phyloP scores from a whole-genome alignment of 257 asterid species.

The Solanum appendiculatum region DNA sequence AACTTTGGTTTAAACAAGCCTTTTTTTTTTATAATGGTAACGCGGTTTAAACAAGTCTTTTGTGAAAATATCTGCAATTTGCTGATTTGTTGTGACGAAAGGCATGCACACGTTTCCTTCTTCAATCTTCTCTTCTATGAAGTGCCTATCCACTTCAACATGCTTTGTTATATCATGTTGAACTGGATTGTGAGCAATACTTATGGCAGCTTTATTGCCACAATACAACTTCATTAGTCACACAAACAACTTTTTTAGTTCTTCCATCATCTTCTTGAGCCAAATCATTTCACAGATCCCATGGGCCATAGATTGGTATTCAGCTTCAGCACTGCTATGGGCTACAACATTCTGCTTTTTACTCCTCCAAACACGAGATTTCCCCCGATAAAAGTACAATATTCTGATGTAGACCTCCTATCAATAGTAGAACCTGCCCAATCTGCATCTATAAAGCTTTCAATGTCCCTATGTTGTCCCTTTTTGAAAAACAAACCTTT shows the following conservation, averaged over 20 bases:
- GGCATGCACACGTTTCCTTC: too few relatives aligned
- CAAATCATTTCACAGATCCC: neutral
- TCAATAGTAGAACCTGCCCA: neutral
- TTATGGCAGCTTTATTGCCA: neutral
- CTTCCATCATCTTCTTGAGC: neutral
- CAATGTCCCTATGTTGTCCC: too few relatives aligned
- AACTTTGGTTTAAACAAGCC: neutral
- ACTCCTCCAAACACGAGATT: neutral
- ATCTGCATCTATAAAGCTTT: neutral
- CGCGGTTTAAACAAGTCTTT: too few relatives aligned
- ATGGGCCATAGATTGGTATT: neutral
- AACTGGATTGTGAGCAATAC: too few relatives aligned
- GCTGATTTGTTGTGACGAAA: neutral
- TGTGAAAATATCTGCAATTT: neutral
- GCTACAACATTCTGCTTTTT: too few relatives aligned
- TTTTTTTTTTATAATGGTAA: too few relatives aligned
- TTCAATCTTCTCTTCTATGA: too few relatives aligned
- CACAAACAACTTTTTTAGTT: neutral
- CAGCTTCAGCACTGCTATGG: neutral
- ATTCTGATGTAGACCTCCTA: neutral
- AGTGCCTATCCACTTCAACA: neutral
- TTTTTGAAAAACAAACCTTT: neutral
- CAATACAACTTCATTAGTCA: neutral
- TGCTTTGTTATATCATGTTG: neutral
- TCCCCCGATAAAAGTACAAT: neutral